A percentile compares a stretch with the other conserved stretches of the same genome.
Evolutionary conservation across 208 protist species (phyloP).

Genomic region (Strigomonas galati): DNA sequence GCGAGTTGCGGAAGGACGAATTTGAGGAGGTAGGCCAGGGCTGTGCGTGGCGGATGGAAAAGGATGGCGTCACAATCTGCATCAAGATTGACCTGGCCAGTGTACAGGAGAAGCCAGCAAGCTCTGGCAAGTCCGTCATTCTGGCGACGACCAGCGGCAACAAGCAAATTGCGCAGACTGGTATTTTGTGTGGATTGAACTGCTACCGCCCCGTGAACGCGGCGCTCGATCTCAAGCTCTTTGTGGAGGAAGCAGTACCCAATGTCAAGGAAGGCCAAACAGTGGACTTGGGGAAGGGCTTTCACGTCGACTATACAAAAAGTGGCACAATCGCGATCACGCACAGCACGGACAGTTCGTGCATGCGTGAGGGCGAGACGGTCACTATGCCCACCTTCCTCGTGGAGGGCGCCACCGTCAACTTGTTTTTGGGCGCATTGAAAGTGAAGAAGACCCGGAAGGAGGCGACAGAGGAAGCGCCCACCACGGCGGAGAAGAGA

Average conservation of each 20-base stretch:
- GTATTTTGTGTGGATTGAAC: slow-evolving; percentile 69
- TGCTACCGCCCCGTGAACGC: slow-evolving; percentile 39
- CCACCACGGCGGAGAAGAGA: neutral
- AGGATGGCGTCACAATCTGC: slow-evolving; percentile 46
- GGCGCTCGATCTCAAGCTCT: slow-evolving; percentile 24
- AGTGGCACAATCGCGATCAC: slow-evolving; percentile 14
- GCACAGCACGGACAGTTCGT: slow-evolving; percentile 11
- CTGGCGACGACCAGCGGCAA: slow-evolving; percentile 66
- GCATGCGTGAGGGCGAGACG: slow-evolving; percentile 19
- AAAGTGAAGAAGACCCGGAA: neutral
- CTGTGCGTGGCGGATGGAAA: slow-evolving; percentile 52
- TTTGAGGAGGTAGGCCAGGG: slow-evolving; percentile 40
- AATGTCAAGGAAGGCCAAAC: slow-evolving; percentile 27
- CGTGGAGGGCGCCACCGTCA: slow-evolving; percentile 7
- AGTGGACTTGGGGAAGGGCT: slow-evolving; percentile 28
- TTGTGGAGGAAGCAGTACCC: slow-evolving; percentile 3
- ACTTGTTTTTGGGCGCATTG: neutral
- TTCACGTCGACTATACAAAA: slow-evolving; percentile 27
- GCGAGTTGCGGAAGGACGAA: slow-evolving; percentile 21
- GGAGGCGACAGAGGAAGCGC: neutral
- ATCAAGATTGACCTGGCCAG: slow-evolving; percentile 57
- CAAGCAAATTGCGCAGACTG: slow-evolving; percentile 62
- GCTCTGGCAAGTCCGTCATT: slow-evolving; percentile 65
- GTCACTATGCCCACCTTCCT: slow-evolving; percentile 21
- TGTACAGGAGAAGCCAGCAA: slow-evolving; percentile 33